Conservation (phyloP, 352 stramenopile species). For the Plasmopara viticola region DNA sequence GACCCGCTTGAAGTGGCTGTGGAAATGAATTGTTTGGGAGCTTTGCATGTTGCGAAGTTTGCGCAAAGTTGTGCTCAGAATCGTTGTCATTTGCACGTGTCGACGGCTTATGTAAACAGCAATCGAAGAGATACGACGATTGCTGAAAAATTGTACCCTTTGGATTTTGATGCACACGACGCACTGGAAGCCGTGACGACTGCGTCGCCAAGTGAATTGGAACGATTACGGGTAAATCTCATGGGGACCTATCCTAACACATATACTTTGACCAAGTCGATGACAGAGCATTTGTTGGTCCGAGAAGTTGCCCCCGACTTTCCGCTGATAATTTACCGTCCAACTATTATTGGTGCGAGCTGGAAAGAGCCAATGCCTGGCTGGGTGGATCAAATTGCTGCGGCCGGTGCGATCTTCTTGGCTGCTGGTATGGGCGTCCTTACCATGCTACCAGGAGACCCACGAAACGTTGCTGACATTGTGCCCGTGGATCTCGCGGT, state of each 20-base stretch:
- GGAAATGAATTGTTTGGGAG: constrained; percentile 79
- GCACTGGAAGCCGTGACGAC: constrained; percentile 48
- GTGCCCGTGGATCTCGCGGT: constrained; percentile 77
- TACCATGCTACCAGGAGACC: constrained; percentile 75
- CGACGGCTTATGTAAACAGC: constrained; percentile 82
- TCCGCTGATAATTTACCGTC: constrained; percentile 71
- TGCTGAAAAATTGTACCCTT: constrained; percentile 67
- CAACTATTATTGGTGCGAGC: constrained; percentile 81
- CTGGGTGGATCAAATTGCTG: constrained; percentile 78
- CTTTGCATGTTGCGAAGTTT: constrained; percentile 59
- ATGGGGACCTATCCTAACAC: constrained; percentile 88
- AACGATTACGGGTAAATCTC: constrained; percentile 63
- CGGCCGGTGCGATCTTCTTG: constrained; percentile 74
- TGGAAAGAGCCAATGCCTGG: constrained; percentile 83
- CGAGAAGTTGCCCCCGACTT: constrained; percentile 38
- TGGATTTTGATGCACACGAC: constrained; percentile 80
- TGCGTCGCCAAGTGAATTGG: constrained; percentile 47
- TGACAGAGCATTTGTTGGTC: constrained; percentile 74
- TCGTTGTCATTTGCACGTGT: constrained; percentile 72
- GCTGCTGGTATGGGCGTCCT: constrained; percentile 69
- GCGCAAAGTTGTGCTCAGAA: constrained; percentile 43
- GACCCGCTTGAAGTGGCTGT: constrained; percentile 81
- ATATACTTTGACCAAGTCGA: constrained; percentile 86
- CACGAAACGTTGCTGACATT: constrained; percentile 74
- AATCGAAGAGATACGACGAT: constrained; percentile 59